Evolutionary conservation across 2,329 filamentous ascomycete genomes (phyloP).

Genomic region (Paecilomyces dactylethromorphus): DNA sequence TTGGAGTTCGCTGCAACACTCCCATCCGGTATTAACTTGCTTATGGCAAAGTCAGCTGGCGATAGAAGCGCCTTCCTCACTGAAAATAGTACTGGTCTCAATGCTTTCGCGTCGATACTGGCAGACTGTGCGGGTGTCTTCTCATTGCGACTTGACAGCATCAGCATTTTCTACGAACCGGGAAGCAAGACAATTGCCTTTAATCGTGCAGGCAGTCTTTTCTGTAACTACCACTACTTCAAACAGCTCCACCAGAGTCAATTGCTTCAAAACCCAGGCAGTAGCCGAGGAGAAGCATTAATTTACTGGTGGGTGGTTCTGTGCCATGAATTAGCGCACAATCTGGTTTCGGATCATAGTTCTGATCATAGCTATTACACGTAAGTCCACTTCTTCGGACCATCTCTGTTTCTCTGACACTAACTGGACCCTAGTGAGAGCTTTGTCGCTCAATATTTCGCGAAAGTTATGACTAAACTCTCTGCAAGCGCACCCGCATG

Average conservation of each 20-base stretch:
- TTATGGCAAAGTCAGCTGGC: conserved; percentile 53
- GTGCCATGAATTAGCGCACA: conserved; percentile 93
- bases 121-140: conserved; percentile 67
- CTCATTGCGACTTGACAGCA: conserved; percentile 56
- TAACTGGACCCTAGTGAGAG: conserved; percentile 51
- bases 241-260: conserved; percentile 63
- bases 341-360: conserved; percentile 73
- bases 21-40: conserved; percentile 66
- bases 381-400: conserved; percentile 14
- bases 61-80: conserved; percentile 54
- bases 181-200: conserved; percentile 81
- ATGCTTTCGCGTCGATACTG: conserved; percentile 63
- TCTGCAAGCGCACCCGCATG: conserved; percentile 11
- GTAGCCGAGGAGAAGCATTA: conserved; percentile 59
- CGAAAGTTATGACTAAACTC: conserved; percentile 57
- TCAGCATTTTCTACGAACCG: conserved; percentile 86
- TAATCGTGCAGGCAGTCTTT: conserved; percentile 78
- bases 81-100: conserved; percentile 56
- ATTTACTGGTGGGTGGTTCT: conserved; percentile 95
- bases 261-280: conserved; percentile 31
- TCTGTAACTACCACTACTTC: conserved; percentile 90
- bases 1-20: conserved; percentile 65
- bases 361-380: conserved; percentile 76
- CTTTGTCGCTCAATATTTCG: conserved; percentile 71
- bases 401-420: neutral